phyloP scores from a whole-genome alignment of 1,284 basidiomycete species.

The Cryptococcus sp. region DNA sequence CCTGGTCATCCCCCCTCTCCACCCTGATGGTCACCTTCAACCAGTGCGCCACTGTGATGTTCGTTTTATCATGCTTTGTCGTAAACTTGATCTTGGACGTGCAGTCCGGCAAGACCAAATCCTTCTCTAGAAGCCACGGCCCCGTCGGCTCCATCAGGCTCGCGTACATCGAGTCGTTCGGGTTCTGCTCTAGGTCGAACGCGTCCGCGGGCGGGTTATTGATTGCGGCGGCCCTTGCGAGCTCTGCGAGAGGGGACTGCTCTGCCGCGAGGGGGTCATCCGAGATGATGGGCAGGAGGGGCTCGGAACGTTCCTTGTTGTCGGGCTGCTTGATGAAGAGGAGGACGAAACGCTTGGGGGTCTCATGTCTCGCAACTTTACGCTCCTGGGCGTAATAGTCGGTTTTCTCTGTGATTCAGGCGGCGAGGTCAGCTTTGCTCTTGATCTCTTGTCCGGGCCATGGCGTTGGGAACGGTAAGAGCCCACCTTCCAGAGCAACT shows the following conservation, averaged over 20 bases:
- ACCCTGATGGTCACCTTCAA: conserved; percentile 83
- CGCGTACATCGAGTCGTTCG: conserved; percentile 51
- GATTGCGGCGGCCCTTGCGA: conserved; percentile 42
- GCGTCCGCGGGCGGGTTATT: conserved; percentile 33
- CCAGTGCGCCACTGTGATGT: conserved; percentile 72
- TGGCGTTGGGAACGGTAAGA: conserved; percentile 9
- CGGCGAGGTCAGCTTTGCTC: background rate
- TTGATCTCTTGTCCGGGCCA: background rate
- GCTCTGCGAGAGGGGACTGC: conserved; percentile 50
- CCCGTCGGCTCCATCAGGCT: conserved; percentile 55
- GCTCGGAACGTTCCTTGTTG: conserved; percentile 47
- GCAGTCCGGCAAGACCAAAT: conserved; percentile 52
- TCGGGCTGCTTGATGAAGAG: conserved; percentile 62
- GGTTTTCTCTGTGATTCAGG: conserved; percentile 60
- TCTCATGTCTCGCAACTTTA: conserved; percentile 72
- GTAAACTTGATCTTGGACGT: conserved; percentile 65
- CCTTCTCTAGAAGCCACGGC: conserved; percentile 57
- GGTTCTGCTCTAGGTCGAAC: conserved; percentile 21
- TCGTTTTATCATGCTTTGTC: conserved; percentile 75
- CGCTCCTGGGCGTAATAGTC: conserved; percentile 72
- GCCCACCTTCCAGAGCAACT: conserved; percentile 76
- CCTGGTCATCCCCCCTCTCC: conserved; percentile 68
- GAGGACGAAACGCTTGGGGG: conserved; percentile 63
- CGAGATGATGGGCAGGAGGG: conserved; percentile 56
- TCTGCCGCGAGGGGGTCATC: conserved; percentile 50